A percentile compares a stretch with the other conserved stretches of the same genome.
phyloP scores from a whole-genome alignment of 192 early-diverging fungal species.

The Podila horticola region DNA sequence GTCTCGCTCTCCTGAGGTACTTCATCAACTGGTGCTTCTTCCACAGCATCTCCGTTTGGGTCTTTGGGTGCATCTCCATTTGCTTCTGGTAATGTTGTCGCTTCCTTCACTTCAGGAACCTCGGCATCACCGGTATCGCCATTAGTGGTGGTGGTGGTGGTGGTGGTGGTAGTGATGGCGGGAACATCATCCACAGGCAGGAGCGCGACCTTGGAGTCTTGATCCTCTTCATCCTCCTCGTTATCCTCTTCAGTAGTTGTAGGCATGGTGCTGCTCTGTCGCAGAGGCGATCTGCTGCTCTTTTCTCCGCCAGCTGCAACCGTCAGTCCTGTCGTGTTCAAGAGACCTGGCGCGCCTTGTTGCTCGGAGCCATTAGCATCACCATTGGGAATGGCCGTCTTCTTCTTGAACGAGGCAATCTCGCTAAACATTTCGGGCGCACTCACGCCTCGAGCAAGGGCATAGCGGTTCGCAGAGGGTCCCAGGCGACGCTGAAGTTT shows the following conservation, averaged over 20 bases:
- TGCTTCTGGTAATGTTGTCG: neutral
- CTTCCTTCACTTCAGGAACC: neutral
- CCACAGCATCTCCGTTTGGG: neutral
- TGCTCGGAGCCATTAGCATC: conserved; percentile 6
- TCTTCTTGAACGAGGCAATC: conserved; percentile 34
- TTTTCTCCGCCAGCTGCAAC: conserved; percentile 39
- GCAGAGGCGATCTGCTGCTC: conserved; percentile 35
- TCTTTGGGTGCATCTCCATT: neutral
- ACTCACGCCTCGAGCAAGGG: conserved; percentile 39
- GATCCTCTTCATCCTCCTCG: conserved; percentile 2
- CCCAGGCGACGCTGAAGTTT: conserved; percentile 29
- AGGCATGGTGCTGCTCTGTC: conserved; percentile 18
- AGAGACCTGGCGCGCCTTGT: conserved; percentile 18
- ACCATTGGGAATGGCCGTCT: conserved; percentile 10
- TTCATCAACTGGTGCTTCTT: neutral
- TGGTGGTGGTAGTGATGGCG: neutral
- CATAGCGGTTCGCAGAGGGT: conserved; percentile 11
- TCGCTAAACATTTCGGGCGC: conserved; percentile 50
- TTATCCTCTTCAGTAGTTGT: neutral
- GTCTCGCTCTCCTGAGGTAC: neutral
- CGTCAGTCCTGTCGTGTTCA: conserved; percentile 30
- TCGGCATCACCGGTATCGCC: conserved; percentile 1
- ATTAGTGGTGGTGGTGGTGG: neutral
- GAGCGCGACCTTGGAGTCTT: neutral
- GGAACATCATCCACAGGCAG: neutral